Percentiles rank a stretch among this genome's conserved stretches.
phyloP scores from a whole-genome alignment of 2,329 filamentous ascomycete genomes.

The Plenodomus tracheiphilus region DNA sequence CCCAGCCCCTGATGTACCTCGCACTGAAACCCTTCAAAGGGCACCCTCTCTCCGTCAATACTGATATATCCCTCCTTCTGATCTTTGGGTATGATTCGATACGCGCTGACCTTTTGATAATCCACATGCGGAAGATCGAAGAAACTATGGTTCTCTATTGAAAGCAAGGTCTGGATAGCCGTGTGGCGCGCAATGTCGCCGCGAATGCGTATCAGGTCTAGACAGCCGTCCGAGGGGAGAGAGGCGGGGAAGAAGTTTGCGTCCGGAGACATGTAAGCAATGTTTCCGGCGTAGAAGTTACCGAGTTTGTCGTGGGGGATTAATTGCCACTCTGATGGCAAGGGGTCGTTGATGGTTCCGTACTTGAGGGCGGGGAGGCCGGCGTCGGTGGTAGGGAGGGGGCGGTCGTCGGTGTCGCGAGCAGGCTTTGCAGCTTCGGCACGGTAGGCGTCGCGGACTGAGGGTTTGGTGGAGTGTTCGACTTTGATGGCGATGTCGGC shows the following conservation, averaged over 20 bases:
- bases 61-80: conserved; percentile 75
- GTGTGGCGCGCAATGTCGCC: conserved; percentile 71
- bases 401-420: conserved; percentile 24
- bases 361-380: conserved; percentile 74
- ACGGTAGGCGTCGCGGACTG: conserved; percentile 73
- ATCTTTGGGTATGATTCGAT: conserved; percentile 76
- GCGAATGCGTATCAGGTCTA: conserved; percentile 82
- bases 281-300: conserved; percentile 94
- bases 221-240: conserved; percentile 78
- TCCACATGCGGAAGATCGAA: conserved; percentile 78
- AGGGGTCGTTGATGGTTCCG: conserved; percentile 75
- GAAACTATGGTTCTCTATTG: conserved; percentile 72
- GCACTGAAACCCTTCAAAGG: conserved; percentile 87
- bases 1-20: conserved; percentile 84
- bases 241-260: conserved; percentile 86
- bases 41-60: conserved; percentile 86
- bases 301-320: conserved; percentile 76
- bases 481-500: conserved; percentile 87
- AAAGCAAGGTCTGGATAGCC: conserved; percentile 69
- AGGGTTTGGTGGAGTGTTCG: conserved; percentile 74
- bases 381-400: conserved; percentile 18
- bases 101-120: conserved; percentile 86
- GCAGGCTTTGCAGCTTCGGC: conserved; percentile 30
- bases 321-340: conserved; percentile 78
- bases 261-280: conserved; percentile 88